Evolutionary conservation across 768 basidiomycete genomes (phyloP).

Genomic region (Psilocybe sp.): DNA sequence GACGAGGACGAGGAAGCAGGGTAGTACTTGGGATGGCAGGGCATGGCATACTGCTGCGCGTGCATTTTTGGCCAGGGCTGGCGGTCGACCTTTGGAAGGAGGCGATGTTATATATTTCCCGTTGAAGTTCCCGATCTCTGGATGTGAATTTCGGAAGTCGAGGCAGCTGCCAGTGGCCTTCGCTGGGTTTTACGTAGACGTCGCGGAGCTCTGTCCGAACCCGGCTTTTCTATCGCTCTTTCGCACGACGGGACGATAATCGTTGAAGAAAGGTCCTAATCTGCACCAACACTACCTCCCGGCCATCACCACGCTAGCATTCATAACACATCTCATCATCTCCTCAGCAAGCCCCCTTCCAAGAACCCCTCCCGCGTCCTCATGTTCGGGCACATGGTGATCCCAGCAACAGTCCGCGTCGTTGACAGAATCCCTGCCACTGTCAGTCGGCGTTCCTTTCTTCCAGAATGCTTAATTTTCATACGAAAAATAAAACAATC

Average conservation of each 20-base stretch:
- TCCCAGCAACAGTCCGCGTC: slow-evolving; percentile 11
- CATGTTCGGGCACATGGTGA: slow-evolving; percentile 41
- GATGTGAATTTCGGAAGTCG: slow-evolving; percentile 40
- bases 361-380: slow-evolving; percentile 22
- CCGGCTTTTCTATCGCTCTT: slow-evolving; percentile 30
- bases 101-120: slow-evolving; percentile 46
- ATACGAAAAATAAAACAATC: slow-evolving; percentile 11
- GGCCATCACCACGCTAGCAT: slow-evolving; percentile 5
- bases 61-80: slow-evolving; percentile 35
- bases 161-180: slow-evolving; percentile 43
- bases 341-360: slow-evolving; percentile 5
- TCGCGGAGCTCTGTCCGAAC: slow-evolving; percentile 40
- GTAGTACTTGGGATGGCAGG: slow-evolving; percentile 29
- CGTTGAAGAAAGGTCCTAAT: slow-evolving; percentile 21
- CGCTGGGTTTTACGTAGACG: slow-evolving; percentile 41
- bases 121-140: slow-evolving; percentile 38
- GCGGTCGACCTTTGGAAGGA: slow-evolving; percentile 29
- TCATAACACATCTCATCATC: slow-evolving; percentile 5
- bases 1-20: slow-evolving; percentile 11
- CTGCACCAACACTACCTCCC: slow-evolving; percentile 9
- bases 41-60: slow-evolving; percentile 29
- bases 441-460: no score
- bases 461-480: slow-evolving; percentile 13
- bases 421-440: no score
- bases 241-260: slow-evolving; percentile 23